A percentile compares a stretch with the other conserved stretches of the same genome.
Conservation (phyloP, 768 basidiomycete species). For the Pleurotus ostreatus region DNA sequence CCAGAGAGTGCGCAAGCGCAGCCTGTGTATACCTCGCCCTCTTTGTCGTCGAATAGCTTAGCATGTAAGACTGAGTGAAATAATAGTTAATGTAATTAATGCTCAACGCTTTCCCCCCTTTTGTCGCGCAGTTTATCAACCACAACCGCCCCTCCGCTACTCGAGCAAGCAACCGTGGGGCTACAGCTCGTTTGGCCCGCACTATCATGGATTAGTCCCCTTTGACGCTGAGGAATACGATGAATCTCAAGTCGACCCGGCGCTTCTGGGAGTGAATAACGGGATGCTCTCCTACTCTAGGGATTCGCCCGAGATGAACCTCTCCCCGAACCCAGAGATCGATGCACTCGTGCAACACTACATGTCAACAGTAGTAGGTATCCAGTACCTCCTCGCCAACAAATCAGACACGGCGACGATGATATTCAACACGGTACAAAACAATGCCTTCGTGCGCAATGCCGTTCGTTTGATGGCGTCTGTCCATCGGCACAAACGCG, state of each 20-base stretch:
- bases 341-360: slow-evolving; percentile 37
- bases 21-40: neutral
- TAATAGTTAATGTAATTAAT: slow-evolving; percentile 6
- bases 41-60: slow-evolving; percentile 43
- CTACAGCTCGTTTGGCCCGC: neutral
- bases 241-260: slow-evolving; percentile 1
- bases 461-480: slow-evolving; percentile 64
- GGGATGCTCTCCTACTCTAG: neutral
- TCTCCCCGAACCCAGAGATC: neutral
- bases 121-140: neutral
- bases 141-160: neutral
- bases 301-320: neutral
- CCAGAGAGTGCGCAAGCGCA: slow-evolving; percentile 4
- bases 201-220: neutral
- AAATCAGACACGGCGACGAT: slow-evolving; percentile 35
- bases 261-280: neutral
- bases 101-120: slow-evolving; percentile 3
- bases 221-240: neutral
- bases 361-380: slow-evolving; percentile 54
- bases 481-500: slow-evolving; percentile 37
- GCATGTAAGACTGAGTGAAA: slow-evolving; percentile 56
- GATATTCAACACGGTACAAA: slow-evolving; percentile 49
- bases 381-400: slow-evolving; percentile 71
- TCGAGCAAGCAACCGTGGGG: neutral
- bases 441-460: slow-evolving; percentile 37